A percentile compares a stretch with the other conserved stretches of the same genome.
phyloP scores from a whole-genome alignment of 2,329 filamentous ascomycete genomes.

The Calycina herbarum region DNA sequence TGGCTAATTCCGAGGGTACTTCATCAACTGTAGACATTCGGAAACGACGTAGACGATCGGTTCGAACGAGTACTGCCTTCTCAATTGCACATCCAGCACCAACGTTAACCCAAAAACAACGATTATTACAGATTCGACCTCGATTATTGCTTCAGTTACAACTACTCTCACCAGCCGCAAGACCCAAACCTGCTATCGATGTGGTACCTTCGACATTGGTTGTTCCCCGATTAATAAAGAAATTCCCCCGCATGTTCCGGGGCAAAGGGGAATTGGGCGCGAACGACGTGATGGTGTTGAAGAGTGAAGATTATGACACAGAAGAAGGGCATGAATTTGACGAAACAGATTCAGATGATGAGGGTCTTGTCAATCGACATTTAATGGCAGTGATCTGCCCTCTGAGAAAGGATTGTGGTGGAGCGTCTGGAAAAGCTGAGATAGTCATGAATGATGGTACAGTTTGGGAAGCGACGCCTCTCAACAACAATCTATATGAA shows the following conservation, averaged over 20 bases:
- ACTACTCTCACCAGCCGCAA: slow-evolving; percentile 56
- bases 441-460: slow-evolving; percentile 66
- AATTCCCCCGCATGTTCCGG: slow-evolving; percentile 63
- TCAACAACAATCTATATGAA: slow-evolving; percentile 61
- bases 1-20: slow-evolving; percentile 36
- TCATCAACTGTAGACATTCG: slow-evolving; percentile 25
- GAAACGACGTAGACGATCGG: slow-evolving; percentile 46
- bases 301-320: slow-evolving; percentile 64
- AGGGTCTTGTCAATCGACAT: slow-evolving; percentile 50
- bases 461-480: slow-evolving; percentile 55
- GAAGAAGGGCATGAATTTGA: slow-evolving; percentile 56
- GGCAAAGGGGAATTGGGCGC: slow-evolving; percentile 63
- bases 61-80: slow-evolving; percentile 61
- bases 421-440: slow-evolving; percentile 45
- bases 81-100: slow-evolving; percentile 68
- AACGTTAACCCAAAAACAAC: slow-evolving; percentile 56
- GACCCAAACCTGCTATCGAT: slow-evolving; percentile 69
- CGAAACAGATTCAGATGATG: slow-evolving; percentile 50
- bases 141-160: slow-evolving; percentile 72
- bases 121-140: slow-evolving; percentile 62
- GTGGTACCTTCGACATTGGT: slow-evolving; percentile 70
- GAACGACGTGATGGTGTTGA: slow-evolving; percentile 70
- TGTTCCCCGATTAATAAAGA: slow-evolving; percentile 58
- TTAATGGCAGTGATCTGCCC: slow-evolving; percentile 71
- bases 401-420: slow-evolving; percentile 53